Evolutionary conservation across 352 stramenopile species (phyloP), one percentile per base, ranked within the genome.

Genomic region (Pythium rhizo-oryzae): DNA sequence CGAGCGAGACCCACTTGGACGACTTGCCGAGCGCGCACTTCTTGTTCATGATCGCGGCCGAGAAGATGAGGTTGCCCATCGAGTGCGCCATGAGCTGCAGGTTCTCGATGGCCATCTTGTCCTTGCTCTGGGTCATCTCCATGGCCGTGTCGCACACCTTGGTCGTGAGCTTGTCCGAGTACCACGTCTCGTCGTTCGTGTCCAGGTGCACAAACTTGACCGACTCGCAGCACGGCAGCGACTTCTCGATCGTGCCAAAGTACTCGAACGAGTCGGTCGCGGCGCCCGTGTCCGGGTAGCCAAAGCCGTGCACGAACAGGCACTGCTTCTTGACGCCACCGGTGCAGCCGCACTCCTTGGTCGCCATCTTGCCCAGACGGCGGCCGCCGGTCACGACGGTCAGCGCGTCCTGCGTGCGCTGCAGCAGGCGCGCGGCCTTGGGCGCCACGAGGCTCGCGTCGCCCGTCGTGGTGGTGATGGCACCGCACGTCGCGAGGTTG

Each of bases 121-220:
- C 41, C 21, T 0, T 59, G 44, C 35, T 69, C 13, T 53, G 33
- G n/a, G 62, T 67, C 39, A 80, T 58, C 7, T 44, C 51, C 18
- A 71, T 30, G 11, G 76, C 76, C 9, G 70, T 73, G 37, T 72
- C 44, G 59, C 76, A 83, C 15, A 83, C 57, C 28, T 80, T 53
- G 6, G 54, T 49, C n/a, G 72, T 59, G 23, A 81, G 51, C 30
- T 46, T 33, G 43, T 43, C 41, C 49, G 68, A 68, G 62, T 74
- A 71, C 76, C 76, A 83, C 33, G 67, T 35, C 15, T 67, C 37
- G 28, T 62, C 30, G 43, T 70, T 72, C 15, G 74, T 76, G 65
- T 83, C 68, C 41, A 83, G 59, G 51, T 74, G 76, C 33, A 75
- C 56, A 51, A 83, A 80, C 64, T 74, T 79, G 62, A 74, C 53